Conservation (phyloP, 73 alveolate genomes). For the Paramecium tetraurelia region DNA sequence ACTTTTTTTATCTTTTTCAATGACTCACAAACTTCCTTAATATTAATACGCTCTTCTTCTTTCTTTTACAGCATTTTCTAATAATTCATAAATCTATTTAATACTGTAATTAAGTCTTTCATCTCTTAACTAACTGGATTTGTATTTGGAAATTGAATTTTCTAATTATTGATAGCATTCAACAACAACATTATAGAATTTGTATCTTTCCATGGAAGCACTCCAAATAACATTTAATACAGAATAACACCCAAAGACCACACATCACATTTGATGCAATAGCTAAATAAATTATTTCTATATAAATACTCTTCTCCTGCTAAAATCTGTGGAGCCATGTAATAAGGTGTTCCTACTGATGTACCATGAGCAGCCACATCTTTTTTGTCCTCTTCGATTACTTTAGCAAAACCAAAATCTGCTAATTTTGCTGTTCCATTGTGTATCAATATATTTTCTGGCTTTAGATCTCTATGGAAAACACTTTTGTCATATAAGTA, state of each 20-base stretch:
- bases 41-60: constrained; percentile 9
- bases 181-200: constrained; percentile 13
- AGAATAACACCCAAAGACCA: constrained; percentile 61
- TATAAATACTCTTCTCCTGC: constrained; percentile 46
- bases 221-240: constrained; percentile 54
- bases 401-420: constrained; percentile 65
- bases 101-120: constrained; percentile 1
- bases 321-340: constrained; percentile 62
- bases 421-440: constrained; percentile 61
- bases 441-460: constrained; percentile 59
- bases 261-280: constrained; percentile 60
- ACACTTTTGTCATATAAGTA: constrained; percentile 48
- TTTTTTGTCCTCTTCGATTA: constrained; percentile 49
- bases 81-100: background rate
- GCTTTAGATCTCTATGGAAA: constrained; percentile 55
- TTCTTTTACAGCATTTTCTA: constrained; percentile 18
- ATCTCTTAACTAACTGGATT: background rate
- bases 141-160: constrained; percentile 24
- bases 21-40: constrained; percentile 27
- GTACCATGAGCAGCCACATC: constrained; percentile 60
- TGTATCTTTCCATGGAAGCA: constrained; percentile 61
- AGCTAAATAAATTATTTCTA: background rate
- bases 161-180: background rate
- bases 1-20: background rate
- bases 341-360: constrained; percentile 62